A percentile compares a stretch with the other conserved stretches of the same genome.
Evolutionary conservation across 2,329 filamentous ascomycete species (phyloP).

Genomic region (Lasiodiplodia sp.): DNA sequence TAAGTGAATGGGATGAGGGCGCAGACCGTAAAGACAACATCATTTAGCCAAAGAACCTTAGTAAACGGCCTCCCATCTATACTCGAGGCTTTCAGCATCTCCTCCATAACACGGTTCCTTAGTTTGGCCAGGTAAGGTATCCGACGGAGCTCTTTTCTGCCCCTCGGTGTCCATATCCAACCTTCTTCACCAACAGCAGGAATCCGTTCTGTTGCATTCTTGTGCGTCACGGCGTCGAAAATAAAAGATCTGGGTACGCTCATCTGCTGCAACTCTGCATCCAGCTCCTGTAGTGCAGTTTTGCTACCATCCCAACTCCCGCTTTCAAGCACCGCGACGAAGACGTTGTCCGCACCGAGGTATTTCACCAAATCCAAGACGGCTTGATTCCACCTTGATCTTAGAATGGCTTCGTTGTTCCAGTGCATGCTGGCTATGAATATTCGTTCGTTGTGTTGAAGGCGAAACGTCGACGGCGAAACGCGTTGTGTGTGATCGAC

Average conservation of each 20-base stretch:
- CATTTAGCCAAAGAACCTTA: slow-evolving; percentile 68
- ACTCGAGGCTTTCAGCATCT: slow-evolving; percentile 57
- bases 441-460: slow-evolving; percentile 46
- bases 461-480: slow-evolving; percentile 6
- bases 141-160: slow-evolving; percentile 64
- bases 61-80: slow-evolving; percentile 53
- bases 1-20: slow-evolving; percentile 9
- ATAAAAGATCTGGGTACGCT: slow-evolving; percentile 64
- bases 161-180: slow-evolving; percentile 67
- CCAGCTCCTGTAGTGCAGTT: slow-evolving; percentile 64
- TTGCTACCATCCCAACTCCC: slow-evolving; percentile 76
- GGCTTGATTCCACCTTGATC: slow-evolving; percentile 68
- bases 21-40: slow-evolving; percentile 66
- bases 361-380: slow-evolving; percentile 63
- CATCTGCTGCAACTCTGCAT: slow-evolving; percentile 59
- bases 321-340: slow-evolving; percentile 71
- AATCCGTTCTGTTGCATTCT: slow-evolving; percentile 53
- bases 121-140: slow-evolving; percentile 72
- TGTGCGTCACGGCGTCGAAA: slow-evolving; percentile 65
- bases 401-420: slow-evolving; percentile 68
- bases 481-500: background rate
- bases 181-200: slow-evolving; percentile 53
- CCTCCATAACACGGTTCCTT: slow-evolving; percentile 68
- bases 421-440: slow-evolving; percentile 75
- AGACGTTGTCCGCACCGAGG: slow-evolving; percentile 70